These are phyloP conservation scores for Zea mays DNA, from an alignment of 176 grass and related monocot genomes.

Conservation along the genomic window Zm-B73-REFERENCE-NAM-5.0 NC_050103.1:123740501-123741000, in stretches of 20 bases:
- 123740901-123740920: neutral
- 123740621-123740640: neutral
- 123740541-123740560: neutral
- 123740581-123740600: neutral
- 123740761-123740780: neutral
- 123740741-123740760: neutral
- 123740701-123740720: neutral
- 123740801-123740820: neutral
- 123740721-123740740: neutral
- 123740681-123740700: neutral
- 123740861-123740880: neutral
- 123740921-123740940: neutral
- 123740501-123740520: neutral
- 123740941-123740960: neutral
- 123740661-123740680: neutral
- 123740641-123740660: neutral
- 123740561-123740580: neutral
- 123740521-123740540: neutral
- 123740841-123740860: neutral
- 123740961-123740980: slow-evolving; percentile 1
- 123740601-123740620: neutral
- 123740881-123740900: neutral
- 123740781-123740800: neutral
- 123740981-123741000: neutral
- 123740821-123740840: neutral